phyloP scores from a whole-genome alignment of 345 rosid genomes.

The Sapria himalayana region DNA sequence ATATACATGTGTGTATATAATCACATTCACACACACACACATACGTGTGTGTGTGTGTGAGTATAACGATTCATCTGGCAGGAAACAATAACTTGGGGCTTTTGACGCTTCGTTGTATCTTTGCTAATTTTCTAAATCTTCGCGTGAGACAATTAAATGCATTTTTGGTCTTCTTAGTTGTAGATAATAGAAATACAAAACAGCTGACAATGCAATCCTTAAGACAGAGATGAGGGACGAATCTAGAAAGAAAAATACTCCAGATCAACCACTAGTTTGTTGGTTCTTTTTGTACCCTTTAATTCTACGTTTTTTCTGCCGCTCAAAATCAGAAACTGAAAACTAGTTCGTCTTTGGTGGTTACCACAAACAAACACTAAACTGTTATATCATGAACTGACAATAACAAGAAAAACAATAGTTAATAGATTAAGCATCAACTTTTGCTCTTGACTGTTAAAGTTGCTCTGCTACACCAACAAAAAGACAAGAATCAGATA shows the following conservation, averaged over 20 bases:
- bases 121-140: conserved; percentile 7
- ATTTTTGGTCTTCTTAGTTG: no score
- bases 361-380: conserved; percentile 1
- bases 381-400: conserved; percentile 4
- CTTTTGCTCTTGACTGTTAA: conserved; percentile 10
- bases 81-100: no score
- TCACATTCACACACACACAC: background rate
- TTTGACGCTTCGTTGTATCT: no score
- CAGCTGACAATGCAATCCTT: no score
- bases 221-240: no score
- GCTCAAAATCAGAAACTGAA: conserved; percentile 7
- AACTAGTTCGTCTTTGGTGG: conserved; percentile 6
- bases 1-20: background rate
- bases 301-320: conserved; percentile 6
- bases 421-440: conserved; percentile 2
- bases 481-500: conserved; percentile 13
- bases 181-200: no score
- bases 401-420: background rate
- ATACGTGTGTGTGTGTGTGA: no score
- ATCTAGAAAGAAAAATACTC: no score
- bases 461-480: conserved; percentile 10
- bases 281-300: no score
- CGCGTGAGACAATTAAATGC: no score
- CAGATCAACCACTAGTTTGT: no score
- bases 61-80: no score